These are phyloP conservation scores for Scheffersomyces lignosus DNA, from an alignment of 805 yeast genomes.

Conservation along the genomic window DNA sequence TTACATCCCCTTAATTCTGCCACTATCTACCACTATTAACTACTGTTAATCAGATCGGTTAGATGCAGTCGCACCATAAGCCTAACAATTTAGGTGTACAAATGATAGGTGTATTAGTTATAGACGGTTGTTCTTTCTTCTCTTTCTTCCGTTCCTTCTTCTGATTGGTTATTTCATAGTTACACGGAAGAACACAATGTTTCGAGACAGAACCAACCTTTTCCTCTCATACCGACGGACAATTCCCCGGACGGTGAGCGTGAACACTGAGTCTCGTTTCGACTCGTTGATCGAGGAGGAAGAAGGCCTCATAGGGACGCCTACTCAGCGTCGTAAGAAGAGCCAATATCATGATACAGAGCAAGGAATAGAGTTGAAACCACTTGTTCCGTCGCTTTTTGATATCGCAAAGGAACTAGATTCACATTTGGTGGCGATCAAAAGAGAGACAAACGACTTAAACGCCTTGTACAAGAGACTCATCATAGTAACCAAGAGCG, in stretches of 20 bases:
- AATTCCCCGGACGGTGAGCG: conserved; percentile 57
- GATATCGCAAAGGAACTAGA: conserved; percentile 76
- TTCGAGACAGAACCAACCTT: conserved; percentile 91
- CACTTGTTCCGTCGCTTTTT: conserved; percentile 75
- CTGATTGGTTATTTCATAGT: no score
- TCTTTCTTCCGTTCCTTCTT: no score
- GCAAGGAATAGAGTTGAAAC: conserved; percentile 54
- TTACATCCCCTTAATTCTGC: no score
- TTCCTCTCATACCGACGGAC: conserved; percentile 87
- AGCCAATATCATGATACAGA: conserved; percentile 15
- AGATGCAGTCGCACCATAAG: no score
- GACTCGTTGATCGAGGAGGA: conserved; percentile 52
- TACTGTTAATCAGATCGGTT: no score
- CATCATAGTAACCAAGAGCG: conserved; percentile 84
- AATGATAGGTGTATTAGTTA: no score
- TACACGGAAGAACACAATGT: conserved; percentile 67
- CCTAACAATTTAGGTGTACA: no score
- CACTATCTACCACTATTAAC: no score
- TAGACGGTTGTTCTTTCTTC: no score
- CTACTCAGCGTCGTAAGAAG: conserved; percentile 17
- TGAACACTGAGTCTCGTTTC: conserved; percentile 27
- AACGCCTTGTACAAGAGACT: conserved; percentile 76
- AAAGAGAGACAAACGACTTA: conserved; percentile 55
- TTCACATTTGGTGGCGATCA: conserved; percentile 53
- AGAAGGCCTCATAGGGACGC: conserved; percentile 54